phyloP scores from a whole-genome alignment of 345 rosid genomes.

The Anastatica hierochuntica region DNA sequence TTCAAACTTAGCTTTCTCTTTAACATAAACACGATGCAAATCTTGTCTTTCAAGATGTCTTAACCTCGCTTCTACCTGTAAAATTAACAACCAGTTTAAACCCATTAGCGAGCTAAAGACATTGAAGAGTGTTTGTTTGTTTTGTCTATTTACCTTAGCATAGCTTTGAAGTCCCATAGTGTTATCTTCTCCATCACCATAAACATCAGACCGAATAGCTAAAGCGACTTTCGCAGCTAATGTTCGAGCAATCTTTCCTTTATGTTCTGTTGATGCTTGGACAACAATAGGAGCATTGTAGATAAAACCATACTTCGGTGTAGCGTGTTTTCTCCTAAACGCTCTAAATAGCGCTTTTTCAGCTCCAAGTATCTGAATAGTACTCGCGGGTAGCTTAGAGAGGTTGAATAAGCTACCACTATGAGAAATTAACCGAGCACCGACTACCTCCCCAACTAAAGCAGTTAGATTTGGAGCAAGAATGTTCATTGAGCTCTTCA shows the following conservation, averaged over 20 bases:
- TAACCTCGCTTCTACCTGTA: too few relatives aligned
- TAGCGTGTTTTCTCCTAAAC: conserved; percentile 77
- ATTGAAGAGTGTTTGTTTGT: not conserved
- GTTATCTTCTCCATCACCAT: conserved; percentile 69
- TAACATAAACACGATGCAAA: too few relatives aligned
- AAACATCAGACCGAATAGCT: conserved; percentile 77
- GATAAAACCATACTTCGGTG: conserved; percentile 80
- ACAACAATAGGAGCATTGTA: conserved; percentile 82
- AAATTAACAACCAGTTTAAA: too few relatives aligned
- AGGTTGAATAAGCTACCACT: conserved; percentile 91
- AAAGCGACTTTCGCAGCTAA: conserved; percentile 76
- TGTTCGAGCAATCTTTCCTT: conserved; percentile 82
- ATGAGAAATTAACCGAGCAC: conserved; percentile 91
- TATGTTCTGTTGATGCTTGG: conserved; percentile 73
- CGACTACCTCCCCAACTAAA: conserved; percentile 92
- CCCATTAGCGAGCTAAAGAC: too few relatives aligned
- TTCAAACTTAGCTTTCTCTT: too few relatives aligned
- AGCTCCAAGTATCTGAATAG: conserved; percentile 88
- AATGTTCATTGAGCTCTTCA: conserved; percentile 85
- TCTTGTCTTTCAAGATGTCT: too few relatives aligned
- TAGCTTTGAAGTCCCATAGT: conserved; percentile 75
- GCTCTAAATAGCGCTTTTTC: conserved; percentile 96
- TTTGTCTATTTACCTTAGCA: conserved; percentile 35
- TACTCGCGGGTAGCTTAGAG: conserved; percentile 93
- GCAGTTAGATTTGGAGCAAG: conserved; percentile 92